Evolutionary conservation across 2,329 filamentous ascomycete genomes (phyloP).

Genomic region (Dissoconium aciculare): DNA sequence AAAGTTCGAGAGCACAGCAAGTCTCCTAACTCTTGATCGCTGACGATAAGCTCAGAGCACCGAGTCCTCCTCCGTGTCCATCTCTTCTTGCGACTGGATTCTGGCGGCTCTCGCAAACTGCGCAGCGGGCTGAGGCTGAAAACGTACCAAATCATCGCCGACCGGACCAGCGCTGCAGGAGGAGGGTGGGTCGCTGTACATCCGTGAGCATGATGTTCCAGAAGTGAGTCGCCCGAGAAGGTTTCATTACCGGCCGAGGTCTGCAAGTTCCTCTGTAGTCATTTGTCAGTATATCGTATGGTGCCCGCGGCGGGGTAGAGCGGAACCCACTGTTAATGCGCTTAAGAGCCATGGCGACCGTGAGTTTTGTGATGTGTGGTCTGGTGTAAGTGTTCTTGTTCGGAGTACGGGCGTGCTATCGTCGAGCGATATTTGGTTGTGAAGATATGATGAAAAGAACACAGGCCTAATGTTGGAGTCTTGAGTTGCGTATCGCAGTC

Average conservation of each 20-base stretch:
- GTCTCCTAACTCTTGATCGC: too few species aligned
- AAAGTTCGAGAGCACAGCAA: too few species aligned
- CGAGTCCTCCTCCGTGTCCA: too few species aligned
- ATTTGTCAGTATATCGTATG: slow-evolving; percentile 5
- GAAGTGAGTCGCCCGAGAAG: too few species aligned
- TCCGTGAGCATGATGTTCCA: slow-evolving; percentile 23
- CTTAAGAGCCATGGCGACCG: slow-evolving; percentile 62
- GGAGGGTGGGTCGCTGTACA: slow-evolving; percentile 77
- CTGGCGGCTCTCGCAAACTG: slow-evolving; percentile 4
- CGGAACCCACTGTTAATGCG: slow-evolving; percentile 56
- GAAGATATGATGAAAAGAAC: too few species aligned
- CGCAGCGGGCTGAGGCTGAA: slow-evolving; percentile 6
- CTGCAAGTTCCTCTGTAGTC: slow-evolving; percentile 52
- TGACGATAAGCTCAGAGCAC: too few species aligned
- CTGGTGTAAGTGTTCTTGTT: too few species aligned
- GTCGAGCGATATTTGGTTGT: slow-evolving; percentile 1
- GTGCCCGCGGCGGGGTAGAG: slow-evolving; percentile 1
- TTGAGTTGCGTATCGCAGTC: too few species aligned
- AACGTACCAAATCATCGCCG: slow-evolving; percentile 90
- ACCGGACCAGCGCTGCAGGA: slow-evolving; percentile 96
- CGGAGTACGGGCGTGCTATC: slow-evolving; percentile 13
- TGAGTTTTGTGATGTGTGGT: slow-evolving; percentile 12
- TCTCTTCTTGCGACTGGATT: slow-evolving; percentile 5
- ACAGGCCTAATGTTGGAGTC: too few species aligned
- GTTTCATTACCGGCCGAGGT: slow-evolving; percentile 60